These are phyloP conservation scores for Helichrysum umbraculigerum DNA, from an alignment of 129 eudicot species.

Conservation along the genomic window DNA sequence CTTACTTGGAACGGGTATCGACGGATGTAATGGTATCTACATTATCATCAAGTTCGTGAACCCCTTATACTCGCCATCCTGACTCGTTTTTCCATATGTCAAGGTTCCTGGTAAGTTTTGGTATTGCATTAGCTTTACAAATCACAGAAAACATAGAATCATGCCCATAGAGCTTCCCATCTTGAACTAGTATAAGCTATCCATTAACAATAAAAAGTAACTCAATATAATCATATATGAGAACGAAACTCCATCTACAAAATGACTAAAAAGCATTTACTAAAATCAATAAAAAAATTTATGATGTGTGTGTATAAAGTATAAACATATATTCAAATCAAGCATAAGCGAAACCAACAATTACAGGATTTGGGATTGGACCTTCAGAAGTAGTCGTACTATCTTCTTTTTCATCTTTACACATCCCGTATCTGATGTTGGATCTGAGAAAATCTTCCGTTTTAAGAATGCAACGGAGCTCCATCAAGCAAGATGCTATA, in stretches of 20 bases:
- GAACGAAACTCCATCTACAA: neutral
- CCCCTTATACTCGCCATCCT: too few species aligned
- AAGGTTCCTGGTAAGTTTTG: slow-evolving; percentile 59
- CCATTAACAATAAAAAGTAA: slow-evolving; percentile 16
- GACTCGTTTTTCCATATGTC: slow-evolving; percentile 72
- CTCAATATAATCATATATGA: neutral
- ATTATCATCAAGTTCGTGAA: slow-evolving; percentile 93
- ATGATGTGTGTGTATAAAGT: neutral
- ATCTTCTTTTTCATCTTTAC: slow-evolving; percentile 46
- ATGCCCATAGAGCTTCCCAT: slow-evolving; percentile 90
- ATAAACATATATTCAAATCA: too few species aligned
- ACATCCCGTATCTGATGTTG: slow-evolving; percentile 43
- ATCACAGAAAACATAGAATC: slow-evolving; percentile 72
- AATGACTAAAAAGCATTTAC: neutral
- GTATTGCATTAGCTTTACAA: slow-evolving; percentile 77
- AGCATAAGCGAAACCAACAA: neutral
- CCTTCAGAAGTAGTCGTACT: slow-evolving; percentile 71
- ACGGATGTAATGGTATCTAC: slow-evolving; percentile 56
- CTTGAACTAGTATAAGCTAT: slow-evolving; percentile 93
- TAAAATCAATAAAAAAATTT: too few species aligned
- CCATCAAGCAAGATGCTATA: slow-evolving; percentile 62
- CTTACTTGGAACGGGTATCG: slow-evolving; percentile 83
- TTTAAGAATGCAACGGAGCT: slow-evolving; percentile 70
- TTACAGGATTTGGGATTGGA: neutral
- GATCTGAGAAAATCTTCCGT: slow-evolving; percentile 61